Percentiles rank a stretch among this genome's conserved stretches.
Conservation (phyloP, 495 filamentous ascomycete species). For the Aspergillus cristatus region DNA sequence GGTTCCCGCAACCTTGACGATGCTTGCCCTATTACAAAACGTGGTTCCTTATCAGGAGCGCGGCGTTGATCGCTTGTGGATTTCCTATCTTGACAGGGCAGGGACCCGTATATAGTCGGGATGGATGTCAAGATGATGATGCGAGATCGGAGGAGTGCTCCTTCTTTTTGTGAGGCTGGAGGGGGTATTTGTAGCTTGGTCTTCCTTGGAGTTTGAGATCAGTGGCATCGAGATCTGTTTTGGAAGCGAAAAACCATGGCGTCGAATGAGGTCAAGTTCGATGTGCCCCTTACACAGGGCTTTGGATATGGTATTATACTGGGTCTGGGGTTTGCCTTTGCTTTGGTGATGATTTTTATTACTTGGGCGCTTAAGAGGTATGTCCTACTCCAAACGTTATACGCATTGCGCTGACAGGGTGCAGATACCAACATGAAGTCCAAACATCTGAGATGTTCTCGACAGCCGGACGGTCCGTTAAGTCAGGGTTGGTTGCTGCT, state of each 20-base stretch:
- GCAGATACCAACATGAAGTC: conserved; percentile 80
- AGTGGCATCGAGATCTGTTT: too few species aligned
- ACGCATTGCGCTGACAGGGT: not conserved
- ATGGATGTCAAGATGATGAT: too few species aligned
- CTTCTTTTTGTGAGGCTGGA: too few species aligned
- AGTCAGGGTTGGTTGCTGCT: conserved; percentile 85
- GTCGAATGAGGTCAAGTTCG: conserved; percentile 18
- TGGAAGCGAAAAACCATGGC: not conserved
- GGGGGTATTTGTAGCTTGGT: too few species aligned
- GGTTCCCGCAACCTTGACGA: too few species aligned
- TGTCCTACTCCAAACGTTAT: not conserved
- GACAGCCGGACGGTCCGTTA: conserved; percentile 88
- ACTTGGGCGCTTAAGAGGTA: conserved; percentile 69
- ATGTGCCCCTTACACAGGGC: conserved; percentile 54
- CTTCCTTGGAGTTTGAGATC: too few species aligned
- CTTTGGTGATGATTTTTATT: conserved; percentile 70
- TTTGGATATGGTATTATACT: conserved; percentile 82
- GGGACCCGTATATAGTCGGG: too few species aligned
- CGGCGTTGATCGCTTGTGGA: too few species aligned
- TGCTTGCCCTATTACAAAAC: not conserved
- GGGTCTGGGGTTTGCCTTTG: conserved; percentile 67
- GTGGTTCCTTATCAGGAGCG: too few species aligned
- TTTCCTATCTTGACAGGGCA: too few species aligned
- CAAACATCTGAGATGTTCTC: conserved; percentile 98
- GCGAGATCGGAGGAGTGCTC: too few species aligned